These are phyloP conservation scores for Claviceps humidiphila DNA, from an alignment of 2,329 filamentous ascomycete species.

Conservation along the genomic window DNA sequence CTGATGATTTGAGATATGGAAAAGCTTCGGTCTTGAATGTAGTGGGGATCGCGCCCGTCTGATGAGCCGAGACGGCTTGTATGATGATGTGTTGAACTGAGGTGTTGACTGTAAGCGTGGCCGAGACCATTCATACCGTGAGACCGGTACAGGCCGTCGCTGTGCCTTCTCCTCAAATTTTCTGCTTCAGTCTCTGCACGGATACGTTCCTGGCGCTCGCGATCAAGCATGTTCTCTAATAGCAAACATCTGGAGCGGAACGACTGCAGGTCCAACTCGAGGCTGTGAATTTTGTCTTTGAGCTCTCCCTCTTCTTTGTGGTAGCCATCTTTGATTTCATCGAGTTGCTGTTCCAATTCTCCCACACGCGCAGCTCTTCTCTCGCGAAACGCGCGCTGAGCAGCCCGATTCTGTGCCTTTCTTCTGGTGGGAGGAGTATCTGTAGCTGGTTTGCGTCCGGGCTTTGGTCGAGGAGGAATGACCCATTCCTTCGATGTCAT, in stretches of 20 bases:
- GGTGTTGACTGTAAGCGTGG: conserved; percentile 16
- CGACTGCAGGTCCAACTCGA: conserved; percentile 55
- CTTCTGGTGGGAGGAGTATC: conserved; percentile 88
- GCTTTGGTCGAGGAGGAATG: conserved; percentile 71
- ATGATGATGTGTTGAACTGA: conserved; percentile 10
- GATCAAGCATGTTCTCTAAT: conserved; percentile 50
- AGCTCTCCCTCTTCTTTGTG: conserved; percentile 45
- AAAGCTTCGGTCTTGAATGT: conserved; percentile 26
- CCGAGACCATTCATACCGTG: conserved; percentile 14
- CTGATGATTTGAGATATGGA: conserved; percentile 46
- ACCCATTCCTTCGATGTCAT: conserved; percentile 80
- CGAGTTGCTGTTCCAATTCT: conserved; percentile 55
- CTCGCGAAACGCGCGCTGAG: conserved; percentile 82
- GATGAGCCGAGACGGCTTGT: conserved; percentile 16
- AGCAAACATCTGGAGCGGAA: conserved; percentile 48
- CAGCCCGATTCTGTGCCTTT: conserved; percentile 86
- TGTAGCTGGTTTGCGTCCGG: conserved; percentile 84
- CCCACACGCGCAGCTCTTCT: conserved; percentile 73
- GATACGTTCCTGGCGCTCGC: conserved; percentile 37
- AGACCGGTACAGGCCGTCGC: conserved; percentile 16
- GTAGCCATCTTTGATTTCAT: conserved; percentile 43
- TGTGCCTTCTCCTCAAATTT: conserved; percentile 18
- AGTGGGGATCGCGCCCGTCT: conserved; percentile 13
- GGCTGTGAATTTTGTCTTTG: conserved; percentile 39
- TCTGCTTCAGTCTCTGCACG: conserved; percentile 28